Conservation (phyloP, 78 protist species). For the Protostelium mycophagum region DNA sequence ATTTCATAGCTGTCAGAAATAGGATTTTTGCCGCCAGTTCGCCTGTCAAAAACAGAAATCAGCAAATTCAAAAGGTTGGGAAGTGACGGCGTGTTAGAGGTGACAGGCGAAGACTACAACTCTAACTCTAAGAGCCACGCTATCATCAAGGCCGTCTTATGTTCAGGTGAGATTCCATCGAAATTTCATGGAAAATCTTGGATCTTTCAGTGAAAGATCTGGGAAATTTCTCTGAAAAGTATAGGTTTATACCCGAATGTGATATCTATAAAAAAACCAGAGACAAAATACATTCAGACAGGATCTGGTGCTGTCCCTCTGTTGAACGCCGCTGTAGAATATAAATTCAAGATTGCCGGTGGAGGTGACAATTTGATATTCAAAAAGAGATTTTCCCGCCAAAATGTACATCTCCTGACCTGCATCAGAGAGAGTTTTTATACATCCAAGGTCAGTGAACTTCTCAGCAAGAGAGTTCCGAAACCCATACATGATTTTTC, state of each 20-base stretch:
- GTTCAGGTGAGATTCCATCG: constrained; percentile 26
- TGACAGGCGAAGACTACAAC: constrained; percentile 30
- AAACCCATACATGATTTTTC: constrained; percentile 32
- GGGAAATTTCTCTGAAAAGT: neutral
- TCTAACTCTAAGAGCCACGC: constrained; percentile 15
- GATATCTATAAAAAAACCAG: constrained; percentile 34
- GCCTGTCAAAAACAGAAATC: neutral
- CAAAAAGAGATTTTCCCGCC: neutral
- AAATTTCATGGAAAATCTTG: no score
- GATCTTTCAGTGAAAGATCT: no score
- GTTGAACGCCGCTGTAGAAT: constrained; percentile 47
- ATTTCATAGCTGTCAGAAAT: constrained; percentile 2
- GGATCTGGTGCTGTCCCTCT: constrained; percentile 68
- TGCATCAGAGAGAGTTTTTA: constrained; percentile 17
- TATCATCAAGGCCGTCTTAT: constrained; percentile 3
- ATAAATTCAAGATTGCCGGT: neutral
- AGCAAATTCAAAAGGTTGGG: constrained; percentile 5
- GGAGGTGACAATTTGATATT: neutral
- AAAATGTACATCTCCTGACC: neutral
- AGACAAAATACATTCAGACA: constrained; percentile 34
- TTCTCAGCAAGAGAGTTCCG: constrained; percentile 24
- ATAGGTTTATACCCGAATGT: constrained; percentile 47
- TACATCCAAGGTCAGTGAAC: constrained; percentile 61
- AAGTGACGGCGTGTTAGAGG: constrained; percentile 20
- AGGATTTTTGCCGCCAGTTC: constrained; percentile 12